Evolutionary conservation across 371 early-diverging fungal genomes (phyloP).

Genomic region (Blakeslea trispora): DNA sequence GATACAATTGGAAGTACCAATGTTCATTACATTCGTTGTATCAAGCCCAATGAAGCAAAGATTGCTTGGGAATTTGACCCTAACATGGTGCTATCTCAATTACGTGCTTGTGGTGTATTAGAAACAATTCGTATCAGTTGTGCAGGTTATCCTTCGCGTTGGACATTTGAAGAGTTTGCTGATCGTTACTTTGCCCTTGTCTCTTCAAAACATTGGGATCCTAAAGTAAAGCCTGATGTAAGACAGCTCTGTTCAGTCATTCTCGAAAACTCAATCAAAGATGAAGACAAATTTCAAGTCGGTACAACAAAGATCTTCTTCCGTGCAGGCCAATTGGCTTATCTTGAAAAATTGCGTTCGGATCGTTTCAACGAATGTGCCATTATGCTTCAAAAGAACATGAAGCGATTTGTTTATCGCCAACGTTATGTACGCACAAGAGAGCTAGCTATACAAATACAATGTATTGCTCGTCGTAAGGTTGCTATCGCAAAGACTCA

Average conservation of each 20-base stretch:
- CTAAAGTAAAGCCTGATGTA: slow-evolving; percentile 39
- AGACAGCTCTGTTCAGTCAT: slow-evolving; percentile 60
- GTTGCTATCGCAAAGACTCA: slow-evolving; percentile 60
- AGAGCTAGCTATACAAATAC: slow-evolving; percentile 60
- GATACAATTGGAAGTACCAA: slow-evolving; percentile 91
- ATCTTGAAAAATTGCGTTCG: slow-evolving; percentile 86
- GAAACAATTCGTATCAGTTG: slow-evolving; percentile 99
- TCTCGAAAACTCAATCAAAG: slow-evolving; percentile 65
- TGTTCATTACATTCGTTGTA: slow-evolving; percentile 97
- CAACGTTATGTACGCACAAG: slow-evolving; percentile 68
- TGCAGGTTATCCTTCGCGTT: slow-evolving; percentile 98
- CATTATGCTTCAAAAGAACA: slow-evolving; percentile 86
- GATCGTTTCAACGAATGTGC: slow-evolving; percentile 82
- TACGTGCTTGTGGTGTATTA: slow-evolving; percentile 99
- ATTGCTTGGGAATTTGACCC: slow-evolving; percentile 89
- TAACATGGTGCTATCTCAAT: slow-evolving; percentile 90
- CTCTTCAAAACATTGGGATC: slow-evolving; percentile 68
- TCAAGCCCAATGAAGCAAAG: slow-evolving; percentile 96
- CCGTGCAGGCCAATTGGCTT: slow-evolving; percentile 93
- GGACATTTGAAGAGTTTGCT: slow-evolving; percentile 94
- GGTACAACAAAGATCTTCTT: slow-evolving; percentile 98
- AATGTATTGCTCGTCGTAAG: slow-evolving; percentile 65
- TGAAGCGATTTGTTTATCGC: slow-evolving; percentile 74
- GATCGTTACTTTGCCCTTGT: slow-evolving; percentile 91
- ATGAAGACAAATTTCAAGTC: slow-evolving; percentile 87